Evolutionary conservation across 345 rosid species (phyloP).

Genomic region (Kernera saxatilis): DNA sequence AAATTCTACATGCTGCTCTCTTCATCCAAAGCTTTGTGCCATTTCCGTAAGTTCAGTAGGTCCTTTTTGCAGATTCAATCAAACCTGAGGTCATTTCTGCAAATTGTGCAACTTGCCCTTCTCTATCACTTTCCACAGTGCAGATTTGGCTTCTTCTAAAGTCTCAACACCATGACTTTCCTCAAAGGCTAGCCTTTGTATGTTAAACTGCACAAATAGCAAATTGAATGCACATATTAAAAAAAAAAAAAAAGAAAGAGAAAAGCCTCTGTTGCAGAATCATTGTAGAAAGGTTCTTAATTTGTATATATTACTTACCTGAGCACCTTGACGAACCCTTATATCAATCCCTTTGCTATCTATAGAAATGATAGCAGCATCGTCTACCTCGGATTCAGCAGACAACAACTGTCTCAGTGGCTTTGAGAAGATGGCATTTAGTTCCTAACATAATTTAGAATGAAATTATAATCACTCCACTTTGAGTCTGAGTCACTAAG

Average conservation of each 20-base stretch:
- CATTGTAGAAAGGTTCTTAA: neutral
- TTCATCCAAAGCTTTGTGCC: neutral
- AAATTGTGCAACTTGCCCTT: slow-evolving; percentile 53
- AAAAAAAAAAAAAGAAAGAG: neutral
- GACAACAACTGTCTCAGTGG: slow-evolving; percentile 67
- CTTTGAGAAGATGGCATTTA: slow-evolving; percentile 77
- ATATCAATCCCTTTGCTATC: slow-evolving; percentile 94
- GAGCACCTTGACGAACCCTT: slow-evolving; percentile 94
- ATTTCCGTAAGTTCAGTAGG: neutral
- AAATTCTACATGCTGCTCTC: neutral
- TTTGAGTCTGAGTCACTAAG: neutral
- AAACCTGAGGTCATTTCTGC: slow-evolving; percentile 24
- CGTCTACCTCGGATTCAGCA: slow-evolving; percentile 70
- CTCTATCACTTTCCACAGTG: slow-evolving; percentile 64
- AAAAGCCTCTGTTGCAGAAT: neutral
- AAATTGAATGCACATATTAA: neutral
- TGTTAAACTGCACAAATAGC: slow-evolving; percentile 53
- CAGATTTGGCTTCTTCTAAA: slow-evolving; percentile 83
- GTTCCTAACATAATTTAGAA: slow-evolving; percentile 45
- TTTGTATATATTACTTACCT: slow-evolving; percentile 43
- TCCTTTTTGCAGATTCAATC: neutral
- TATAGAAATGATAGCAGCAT: slow-evolving; percentile 90
- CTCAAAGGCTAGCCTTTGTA: slow-evolving; percentile 87
- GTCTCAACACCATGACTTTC: slow-evolving; percentile 64
- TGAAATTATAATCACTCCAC: neutral